phyloP scores from a whole-genome alignment of 1,139 yeast genomes.

The Entelexis paramagnoliae region DNA sequence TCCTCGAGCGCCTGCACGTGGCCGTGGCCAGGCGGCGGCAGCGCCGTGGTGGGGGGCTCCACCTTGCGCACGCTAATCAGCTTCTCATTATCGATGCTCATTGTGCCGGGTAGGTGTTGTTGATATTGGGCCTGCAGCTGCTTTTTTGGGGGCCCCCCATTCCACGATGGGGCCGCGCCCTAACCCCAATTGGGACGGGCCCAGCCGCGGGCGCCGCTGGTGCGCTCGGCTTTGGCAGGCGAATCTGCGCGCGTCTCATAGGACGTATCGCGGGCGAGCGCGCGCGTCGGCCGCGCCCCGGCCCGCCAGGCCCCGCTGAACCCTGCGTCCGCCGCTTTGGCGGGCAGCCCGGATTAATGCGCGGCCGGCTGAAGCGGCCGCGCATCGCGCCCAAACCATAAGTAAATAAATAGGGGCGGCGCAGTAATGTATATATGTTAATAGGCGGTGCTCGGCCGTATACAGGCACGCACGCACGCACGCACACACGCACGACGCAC shows the following conservation, averaged over 20 bases:
- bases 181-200: conserved; percentile 1
- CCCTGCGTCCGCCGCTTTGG: not conserved
- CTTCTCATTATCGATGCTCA: conserved; percentile 25
- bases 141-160: not conserved
- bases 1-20: conserved; percentile 46
- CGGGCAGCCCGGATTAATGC: not conserved
- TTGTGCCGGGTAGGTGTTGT: conserved; percentile 3
- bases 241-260: not conserved
- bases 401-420: not conserved
- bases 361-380: not conserved
- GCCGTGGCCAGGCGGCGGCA: conserved; percentile 19
- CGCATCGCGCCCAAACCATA: not conserved
- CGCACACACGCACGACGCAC: too few species aligned
- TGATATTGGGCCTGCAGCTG: not conserved
- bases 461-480: too few species aligned
- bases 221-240: not conserved
- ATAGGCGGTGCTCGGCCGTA: too few species aligned
- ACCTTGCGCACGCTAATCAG: conserved; percentile 24
- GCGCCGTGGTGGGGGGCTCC: conserved; percentile 24
- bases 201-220: not conserved
- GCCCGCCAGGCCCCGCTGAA: not conserved
- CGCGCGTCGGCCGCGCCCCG: too few species aligned
- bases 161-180: conserved; percentile 5
- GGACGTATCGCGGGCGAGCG: not conserved
- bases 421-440: too few species aligned